Percentiles rank a stretch among this genome's conserved stretches.
These are phyloP conservation scores for Phaeosphaeriaceae sp. DNA, from an alignment of 2,329 filamentous ascomycete genomes.

Conservation along the genomic window DNA sequence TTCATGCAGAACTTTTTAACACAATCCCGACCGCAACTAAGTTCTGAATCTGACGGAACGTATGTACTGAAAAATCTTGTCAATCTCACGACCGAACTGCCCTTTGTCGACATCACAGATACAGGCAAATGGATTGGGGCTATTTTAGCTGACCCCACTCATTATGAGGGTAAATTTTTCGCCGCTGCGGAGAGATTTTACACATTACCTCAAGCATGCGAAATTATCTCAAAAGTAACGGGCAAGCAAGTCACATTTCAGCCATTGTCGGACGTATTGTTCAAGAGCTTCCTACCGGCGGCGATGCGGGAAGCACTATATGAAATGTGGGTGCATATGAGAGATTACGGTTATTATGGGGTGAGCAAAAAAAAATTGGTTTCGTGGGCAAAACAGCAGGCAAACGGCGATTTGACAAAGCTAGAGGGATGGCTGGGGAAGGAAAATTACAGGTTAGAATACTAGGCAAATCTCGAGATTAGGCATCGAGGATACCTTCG, in stretches of 20 bases:
- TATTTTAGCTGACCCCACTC: slow-evolving; percentile 53
- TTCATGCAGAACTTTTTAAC: slow-evolving; percentile 62
- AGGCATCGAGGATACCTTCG: too few relatives aligned
- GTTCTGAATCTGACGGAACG: slow-evolving; percentile 27
- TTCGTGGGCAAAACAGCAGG: slow-evolving; percentile 33
- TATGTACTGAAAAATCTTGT: slow-evolving; percentile 28
- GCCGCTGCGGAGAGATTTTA: slow-evolving; percentile 52
- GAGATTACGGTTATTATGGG: slow-evolving; percentile 43
- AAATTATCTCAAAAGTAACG: slow-evolving; percentile 48
- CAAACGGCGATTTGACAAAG: slow-evolving; percentile 27
- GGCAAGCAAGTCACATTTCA: slow-evolving; percentile 45
- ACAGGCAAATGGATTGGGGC: slow-evolving; percentile 53
- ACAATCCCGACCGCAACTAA: slow-evolving; percentile 17
- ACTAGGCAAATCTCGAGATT: background rate
- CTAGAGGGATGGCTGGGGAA: slow-evolving; percentile 38
- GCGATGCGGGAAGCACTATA: slow-evolving; percentile 22
- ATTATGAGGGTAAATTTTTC: slow-evolving; percentile 54
- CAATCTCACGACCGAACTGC: slow-evolving; percentile 36
- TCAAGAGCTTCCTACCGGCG: slow-evolving; percentile 31
- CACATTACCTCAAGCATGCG: slow-evolving; percentile 50
- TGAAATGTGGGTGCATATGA: slow-evolving; percentile 34
- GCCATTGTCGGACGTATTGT: slow-evolving; percentile 34
- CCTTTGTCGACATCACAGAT: slow-evolving; percentile 56
- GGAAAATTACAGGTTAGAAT: slow-evolving; percentile 28
- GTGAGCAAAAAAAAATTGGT: slow-evolving; percentile 29